phyloP scores from a whole-genome alignment of 805 yeast species.

The Schwanniomyces yamadae region DNA sequence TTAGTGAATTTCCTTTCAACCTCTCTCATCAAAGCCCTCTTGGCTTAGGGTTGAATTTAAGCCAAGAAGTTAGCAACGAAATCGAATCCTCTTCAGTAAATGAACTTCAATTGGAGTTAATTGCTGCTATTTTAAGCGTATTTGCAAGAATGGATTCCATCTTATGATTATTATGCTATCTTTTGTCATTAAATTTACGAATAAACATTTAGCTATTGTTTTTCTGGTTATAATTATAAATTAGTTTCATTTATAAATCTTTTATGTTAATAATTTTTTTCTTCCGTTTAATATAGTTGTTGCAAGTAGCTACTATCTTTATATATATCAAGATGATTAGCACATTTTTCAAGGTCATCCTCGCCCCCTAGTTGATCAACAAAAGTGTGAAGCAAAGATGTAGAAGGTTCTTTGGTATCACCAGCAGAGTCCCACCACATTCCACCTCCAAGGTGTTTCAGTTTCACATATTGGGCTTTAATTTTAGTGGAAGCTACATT shows the following conservation, averaged over 20 bases:
- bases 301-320: slow-evolving; percentile 13
- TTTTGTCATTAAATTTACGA: background rate
- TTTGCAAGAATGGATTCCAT: slow-evolving; percentile 91
- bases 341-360: slow-evolving; percentile 14
- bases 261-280: no score
- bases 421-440: slow-evolving; percentile 97
- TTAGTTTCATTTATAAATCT: no score
- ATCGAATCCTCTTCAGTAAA: slow-evolving; percentile 46
- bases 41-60: slow-evolving; percentile 72
- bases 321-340: slow-evolving; percentile 15
- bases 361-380: slow-evolving; percentile 36
- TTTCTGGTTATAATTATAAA: no score
- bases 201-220: slow-evolving; percentile 1
- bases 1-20: slow-evolving; percentile 80
- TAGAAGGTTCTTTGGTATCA: slow-evolving; percentile 40
- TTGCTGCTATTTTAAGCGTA: slow-evolving; percentile 89
- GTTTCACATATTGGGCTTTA: slow-evolving; percentile 61
- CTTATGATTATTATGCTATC: slow-evolving; percentile 36
- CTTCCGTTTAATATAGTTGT: slow-evolving; percentile 1
- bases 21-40: slow-evolving; percentile 54
- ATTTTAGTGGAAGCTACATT: slow-evolving; percentile 47
- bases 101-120: slow-evolving; percentile 77
- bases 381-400: slow-evolving; percentile 48
- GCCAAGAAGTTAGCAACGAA: slow-evolving; percentile 53
- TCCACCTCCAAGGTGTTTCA: slow-evolving; percentile 67